These are phyloP conservation scores for Naegleria lovaniensis DNA, from an alignment of 208 protist genomes.

Conservation along the genomic window DNA sequence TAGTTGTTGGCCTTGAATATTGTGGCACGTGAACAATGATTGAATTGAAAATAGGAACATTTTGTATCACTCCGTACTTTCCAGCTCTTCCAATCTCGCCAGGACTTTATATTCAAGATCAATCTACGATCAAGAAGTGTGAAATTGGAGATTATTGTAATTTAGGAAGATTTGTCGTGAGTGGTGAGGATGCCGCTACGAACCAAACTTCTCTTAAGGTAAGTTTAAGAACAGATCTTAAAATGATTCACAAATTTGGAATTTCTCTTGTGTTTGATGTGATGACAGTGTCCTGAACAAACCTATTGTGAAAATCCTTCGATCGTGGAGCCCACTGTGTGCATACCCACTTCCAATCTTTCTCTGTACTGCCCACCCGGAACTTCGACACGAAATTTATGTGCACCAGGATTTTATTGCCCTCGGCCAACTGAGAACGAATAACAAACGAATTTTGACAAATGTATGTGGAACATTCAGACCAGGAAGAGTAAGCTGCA, in stretches of 20 bases:
- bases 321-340: neutral
- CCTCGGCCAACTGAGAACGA: neutral
- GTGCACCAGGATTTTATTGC: slow-evolving; percentile 7
- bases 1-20: too few species aligned
- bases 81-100: neutral
- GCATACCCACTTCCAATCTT: neutral
- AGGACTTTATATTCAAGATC: neutral
- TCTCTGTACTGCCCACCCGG: neutral
- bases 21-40: too few species aligned
- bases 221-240: too few species aligned
- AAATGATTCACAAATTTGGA: too few species aligned
- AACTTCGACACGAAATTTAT: neutral
- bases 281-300: slow-evolving; percentile 3
- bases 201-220: too few species aligned
- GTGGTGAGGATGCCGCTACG: neutral
- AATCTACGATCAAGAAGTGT: neutral
- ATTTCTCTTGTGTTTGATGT: too few species aligned
- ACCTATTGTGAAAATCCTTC: neutral
- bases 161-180: neutral
- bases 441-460: neutral
- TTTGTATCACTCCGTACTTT: neutral
- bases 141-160: neutral
- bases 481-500: neutral
- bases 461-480: neutral
- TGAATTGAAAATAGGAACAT: too few species aligned